Evolutionary conservation across 2,329 filamentous ascomycete genomes (phyloP), one percentile per base, ranked within the genome.

Genomic region (Colletotrichum sublineola): DNA sequence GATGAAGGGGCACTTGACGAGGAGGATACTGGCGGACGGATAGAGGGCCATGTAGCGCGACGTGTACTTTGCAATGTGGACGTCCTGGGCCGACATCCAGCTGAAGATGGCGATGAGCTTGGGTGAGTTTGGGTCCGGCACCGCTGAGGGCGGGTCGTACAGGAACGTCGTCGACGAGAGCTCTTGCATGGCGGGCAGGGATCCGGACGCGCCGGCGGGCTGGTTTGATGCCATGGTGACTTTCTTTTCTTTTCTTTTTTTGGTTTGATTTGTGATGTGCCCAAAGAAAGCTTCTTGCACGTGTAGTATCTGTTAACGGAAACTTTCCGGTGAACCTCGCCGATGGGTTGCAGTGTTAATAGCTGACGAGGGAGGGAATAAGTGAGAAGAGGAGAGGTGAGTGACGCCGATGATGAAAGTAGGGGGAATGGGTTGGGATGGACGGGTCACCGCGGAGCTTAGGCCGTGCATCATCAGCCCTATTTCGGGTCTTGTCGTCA

Each of bases 1-100:
- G 44, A 76, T 75, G 44, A 81, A 75, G 48, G 82, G 78, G 74
- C 83, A 84, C 57, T 83, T 83, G 74, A 87, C 75, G 36, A 89
- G 80, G 40, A 89, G 79, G 63, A 89, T 84, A 42, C 79, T 77
- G 5, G 86, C 81, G 6, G 77, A 77, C 1, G 86, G 86, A 77
- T 84, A 88, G 24, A 83, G 76, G 6, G 75, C 69, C 73, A 84
- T 85, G 77, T 88, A 84, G 36, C 80, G 79, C 5, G 80, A 75
- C 38, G 86, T 81, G 76, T 89, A 89, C 75, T 89, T 89, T 74
- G 82, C 82, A 56, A 89, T 84, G 76, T 89, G 86, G 8, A 78
- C 77, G 50, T 87, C 83, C n/a, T 77, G 81, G 12, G 87, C 86
- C 56, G 82, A 84, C 82, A 88, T 86, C 87, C 87, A 89, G 9